Evolutionary conservation across 163 green algal genomes (phyloP).

Genomic region (Trebouxia gelatinosa): DNA sequence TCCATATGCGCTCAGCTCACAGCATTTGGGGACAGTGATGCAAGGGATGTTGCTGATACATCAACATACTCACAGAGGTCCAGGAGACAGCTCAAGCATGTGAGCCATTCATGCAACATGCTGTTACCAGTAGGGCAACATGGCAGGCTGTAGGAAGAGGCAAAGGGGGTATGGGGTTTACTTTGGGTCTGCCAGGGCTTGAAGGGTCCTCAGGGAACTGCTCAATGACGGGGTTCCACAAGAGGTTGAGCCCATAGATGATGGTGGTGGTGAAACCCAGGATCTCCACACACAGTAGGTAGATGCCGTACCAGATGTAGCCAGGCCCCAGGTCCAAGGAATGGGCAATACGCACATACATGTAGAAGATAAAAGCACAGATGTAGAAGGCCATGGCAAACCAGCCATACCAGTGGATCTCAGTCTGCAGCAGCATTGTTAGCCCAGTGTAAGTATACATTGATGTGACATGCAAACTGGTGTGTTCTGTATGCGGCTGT

Average conservation of each 20-base stretch:
- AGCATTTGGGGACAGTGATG: too few species aligned
- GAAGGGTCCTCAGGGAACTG: slow-evolving; percentile 34
- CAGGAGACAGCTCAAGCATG: too few species aligned
- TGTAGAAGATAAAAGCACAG: slow-evolving; percentile 40
- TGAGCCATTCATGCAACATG: too few species aligned
- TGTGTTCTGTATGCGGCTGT: neutral
- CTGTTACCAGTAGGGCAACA: too few species aligned
- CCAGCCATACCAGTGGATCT: slow-evolving; percentile 33
- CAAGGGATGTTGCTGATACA: too few species aligned
- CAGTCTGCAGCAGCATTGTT: slow-evolving; percentile 4
- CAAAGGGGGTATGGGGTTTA: too few species aligned
- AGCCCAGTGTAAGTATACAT: neutral
- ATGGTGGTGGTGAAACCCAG: slow-evolving; percentile 49
- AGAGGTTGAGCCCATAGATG: slow-evolving; percentile 47
- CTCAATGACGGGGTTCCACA: slow-evolving; percentile 35
- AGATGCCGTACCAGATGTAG: slow-evolving; percentile 45
- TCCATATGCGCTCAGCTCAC: too few species aligned
- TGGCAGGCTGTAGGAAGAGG: too few species aligned
- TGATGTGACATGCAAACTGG: neutral
- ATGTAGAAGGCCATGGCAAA: slow-evolving; percentile 36
- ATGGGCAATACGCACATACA: slow-evolving; percentile 46
- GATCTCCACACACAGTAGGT: slow-evolving; percentile 54
- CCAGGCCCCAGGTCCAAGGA: slow-evolving; percentile 38
- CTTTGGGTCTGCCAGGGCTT: slow-evolving; percentile 30
- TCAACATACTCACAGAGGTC: too few species aligned